phyloP scores from a whole-genome alignment of 805 yeast genomes.

The Candida jianshihensis region DNA sequence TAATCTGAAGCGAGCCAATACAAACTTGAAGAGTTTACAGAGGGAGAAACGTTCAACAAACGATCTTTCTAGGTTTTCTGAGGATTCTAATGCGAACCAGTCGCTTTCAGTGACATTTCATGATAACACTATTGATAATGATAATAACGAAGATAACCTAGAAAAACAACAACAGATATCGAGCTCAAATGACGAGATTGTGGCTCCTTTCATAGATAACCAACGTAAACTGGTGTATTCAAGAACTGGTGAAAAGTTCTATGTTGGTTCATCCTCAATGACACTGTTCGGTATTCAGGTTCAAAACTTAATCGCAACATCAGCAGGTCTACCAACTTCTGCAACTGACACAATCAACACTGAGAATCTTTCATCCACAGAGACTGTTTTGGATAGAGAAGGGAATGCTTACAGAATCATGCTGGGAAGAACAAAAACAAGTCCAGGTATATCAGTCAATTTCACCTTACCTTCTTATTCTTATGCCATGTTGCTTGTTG shows the following conservation, averaged over 20 bases:
- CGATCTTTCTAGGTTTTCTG: not conserved
- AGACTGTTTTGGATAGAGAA: constrained; percentile 62
- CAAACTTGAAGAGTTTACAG: constrained; percentile 36
- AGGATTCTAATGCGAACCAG: not conserved
- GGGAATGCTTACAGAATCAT: constrained; percentile 72
- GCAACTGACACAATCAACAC: constrained; percentile 4
- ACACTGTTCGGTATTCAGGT: constrained; percentile 74
- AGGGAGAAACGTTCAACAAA: constrained; percentile 7
- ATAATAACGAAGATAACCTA: not conserved
- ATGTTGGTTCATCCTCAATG: constrained; percentile 80
- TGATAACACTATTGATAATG: constrained; percentile 1
- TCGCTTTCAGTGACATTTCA: constrained; percentile 1
- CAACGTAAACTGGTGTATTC: constrained; percentile 68
- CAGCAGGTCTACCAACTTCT: not conserved
- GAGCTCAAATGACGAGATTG: constrained; percentile 37
- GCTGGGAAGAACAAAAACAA: constrained; percentile 57
- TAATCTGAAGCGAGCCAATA: constrained; percentile 58
- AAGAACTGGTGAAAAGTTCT: constrained; percentile 66
- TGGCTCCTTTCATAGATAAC: constrained; percentile 64
- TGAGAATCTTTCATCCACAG: constrained; percentile 23
- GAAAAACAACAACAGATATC: not conserved
- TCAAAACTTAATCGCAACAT: constrained; percentile 45
- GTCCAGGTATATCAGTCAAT: constrained; percentile 63
- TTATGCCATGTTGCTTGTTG: constrained; percentile 67
- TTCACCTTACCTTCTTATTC: constrained; percentile 71